phyloP scores from a whole-genome alignment of 2,329 filamentous ascomycete genomes.

The Xylariaceae sp. region DNA sequence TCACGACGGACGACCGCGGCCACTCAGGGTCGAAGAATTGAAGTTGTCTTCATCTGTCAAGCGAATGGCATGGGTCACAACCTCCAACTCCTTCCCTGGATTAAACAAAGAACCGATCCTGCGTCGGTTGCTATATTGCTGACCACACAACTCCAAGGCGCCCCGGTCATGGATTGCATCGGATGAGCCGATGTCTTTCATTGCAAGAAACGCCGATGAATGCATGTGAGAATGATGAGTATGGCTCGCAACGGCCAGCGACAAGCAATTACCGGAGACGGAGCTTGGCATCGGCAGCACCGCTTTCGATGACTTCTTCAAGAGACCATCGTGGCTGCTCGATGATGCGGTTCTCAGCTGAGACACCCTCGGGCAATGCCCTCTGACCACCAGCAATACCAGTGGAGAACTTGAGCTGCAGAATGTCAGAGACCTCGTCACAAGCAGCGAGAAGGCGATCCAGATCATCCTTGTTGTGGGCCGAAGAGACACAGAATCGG shows the following conservation, averaged over 20 bases:
- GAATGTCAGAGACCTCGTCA: constrained; percentile 85
- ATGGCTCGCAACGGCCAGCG: constrained; percentile 5
- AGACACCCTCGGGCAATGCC: constrained; percentile 69
- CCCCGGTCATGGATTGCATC: constrained; percentile 25
- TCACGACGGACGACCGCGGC: no score
- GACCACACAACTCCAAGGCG: constrained; percentile 31
- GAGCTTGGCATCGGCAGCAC: constrained; percentile 72
- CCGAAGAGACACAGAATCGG: constrained; percentile 91
- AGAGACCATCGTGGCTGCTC: constrained; percentile 77
- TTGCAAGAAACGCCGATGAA: constrained; percentile 23
- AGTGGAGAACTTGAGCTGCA: constrained; percentile 97
- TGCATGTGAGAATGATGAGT: constrained; percentile 22
- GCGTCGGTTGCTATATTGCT: constrained; percentile 18
- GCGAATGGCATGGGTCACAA: constrained; percentile 26
- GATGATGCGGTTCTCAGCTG: constrained; percentile 72
- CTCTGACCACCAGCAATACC: constrained; percentile 87
- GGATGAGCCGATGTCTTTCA: constrained; percentile 21
- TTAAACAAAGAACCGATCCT: constrained; percentile 22
- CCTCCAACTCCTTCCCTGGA: constrained; percentile 17
- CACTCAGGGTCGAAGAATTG: constrained; percentile 21
- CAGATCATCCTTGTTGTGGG: constrained; percentile 97
- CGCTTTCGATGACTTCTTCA: constrained; percentile 75
- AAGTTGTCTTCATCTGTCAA: constrained; percentile 25
- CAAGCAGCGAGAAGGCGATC: constrained; percentile 86
- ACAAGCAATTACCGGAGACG: constrained; percentile 57